A percentile compares a stretch with the other conserved stretches of the same genome.
Evolutionary conservation across 257 asterid species (phyloP).

Genomic region (Solanum corneliomulleri): DNA sequence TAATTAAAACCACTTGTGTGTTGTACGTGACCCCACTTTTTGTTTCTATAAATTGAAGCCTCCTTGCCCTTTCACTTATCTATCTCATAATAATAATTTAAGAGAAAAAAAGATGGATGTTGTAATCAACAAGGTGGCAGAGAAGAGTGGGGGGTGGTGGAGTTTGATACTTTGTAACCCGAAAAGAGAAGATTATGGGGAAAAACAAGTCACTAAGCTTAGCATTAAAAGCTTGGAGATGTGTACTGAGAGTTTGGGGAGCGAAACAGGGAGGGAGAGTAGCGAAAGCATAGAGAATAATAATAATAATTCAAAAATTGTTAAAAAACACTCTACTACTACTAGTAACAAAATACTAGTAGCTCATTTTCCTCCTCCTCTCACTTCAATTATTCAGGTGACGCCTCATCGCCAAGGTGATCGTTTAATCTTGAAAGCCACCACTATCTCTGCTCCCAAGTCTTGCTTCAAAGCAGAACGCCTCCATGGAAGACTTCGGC

Average conservation of each 20-base stretch:
- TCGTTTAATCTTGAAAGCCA: conserved; percentile 54
- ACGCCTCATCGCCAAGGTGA: conserved; percentile 57
- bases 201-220: not conserved
- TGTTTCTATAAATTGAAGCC: not conserved
- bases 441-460: not conserved
- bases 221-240: conserved; percentile 57
- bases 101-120: no score
- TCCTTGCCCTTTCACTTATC: not conserved
- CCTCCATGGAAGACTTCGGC: conserved; percentile 60
- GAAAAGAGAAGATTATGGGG: not conserved
- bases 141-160: not conserved
- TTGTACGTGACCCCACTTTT: not conserved
- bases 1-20: not conserved
- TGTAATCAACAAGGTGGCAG: no score
- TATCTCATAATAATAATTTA: not conserved
- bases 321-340: not conserved
- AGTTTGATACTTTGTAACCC: conserved; percentile 9
- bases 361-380: conserved; percentile 52
- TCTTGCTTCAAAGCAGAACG: conserved; percentile 45
- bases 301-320: not conserved
- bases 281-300: conserved; percentile 16
- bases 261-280: conserved; percentile 60
- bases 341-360: not conserved
- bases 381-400: conserved; percentile 45
- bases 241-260: conserved; percentile 82